These are phyloP conservation scores for Diaporthe ilicicola DNA, from an alignment of 2,329 filamentous ascomycete genomes.

Conservation along the genomic window DNA sequence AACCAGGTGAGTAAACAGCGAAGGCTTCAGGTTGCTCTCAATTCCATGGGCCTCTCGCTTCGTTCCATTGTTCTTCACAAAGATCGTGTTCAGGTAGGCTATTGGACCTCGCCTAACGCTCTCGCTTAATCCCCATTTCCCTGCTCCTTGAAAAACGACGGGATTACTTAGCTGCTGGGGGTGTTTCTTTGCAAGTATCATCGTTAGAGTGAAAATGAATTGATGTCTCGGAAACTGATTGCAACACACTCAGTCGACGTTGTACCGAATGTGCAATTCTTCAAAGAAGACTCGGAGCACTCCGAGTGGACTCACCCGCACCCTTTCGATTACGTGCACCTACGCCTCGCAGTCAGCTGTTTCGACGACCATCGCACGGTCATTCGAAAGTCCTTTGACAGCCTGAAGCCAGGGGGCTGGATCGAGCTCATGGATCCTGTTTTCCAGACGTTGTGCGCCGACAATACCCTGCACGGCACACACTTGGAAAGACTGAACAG, in stretches of 20 bases:
- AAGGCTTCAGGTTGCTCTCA: too few species aligned
- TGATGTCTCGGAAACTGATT: too few species aligned
- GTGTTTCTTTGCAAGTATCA: too few species aligned
- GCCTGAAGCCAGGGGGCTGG: background rate
- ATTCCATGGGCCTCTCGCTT: too few species aligned
- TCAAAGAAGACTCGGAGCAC: constrained; percentile 16
- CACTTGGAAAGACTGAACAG: background rate
- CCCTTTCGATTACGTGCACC: background rate
- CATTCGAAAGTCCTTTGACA: background rate
- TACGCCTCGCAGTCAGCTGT: background rate
- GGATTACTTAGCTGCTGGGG: too few species aligned
- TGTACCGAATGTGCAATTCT: constrained; percentile 14
- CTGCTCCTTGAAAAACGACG: too few species aligned
- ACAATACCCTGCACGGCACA: background rate
- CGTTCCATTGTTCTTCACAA: background rate
- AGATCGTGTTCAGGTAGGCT: too few species aligned
- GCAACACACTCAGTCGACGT: background rate
- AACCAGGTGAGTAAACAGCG: constrained; percentile 4
- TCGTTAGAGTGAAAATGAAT: too few species aligned
- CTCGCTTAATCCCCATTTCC: too few species aligned
- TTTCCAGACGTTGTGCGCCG: background rate
- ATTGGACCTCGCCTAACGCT: too few species aligned
- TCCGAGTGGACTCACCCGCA: background rate
- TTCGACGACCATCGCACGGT: constrained; percentile 11
- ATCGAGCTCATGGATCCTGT: constrained; percentile 17